phyloP scores from a whole-genome alignment of 2,329 filamentous ascomycete genomes.

The Neoscytalidium dimidiatum region DNA sequence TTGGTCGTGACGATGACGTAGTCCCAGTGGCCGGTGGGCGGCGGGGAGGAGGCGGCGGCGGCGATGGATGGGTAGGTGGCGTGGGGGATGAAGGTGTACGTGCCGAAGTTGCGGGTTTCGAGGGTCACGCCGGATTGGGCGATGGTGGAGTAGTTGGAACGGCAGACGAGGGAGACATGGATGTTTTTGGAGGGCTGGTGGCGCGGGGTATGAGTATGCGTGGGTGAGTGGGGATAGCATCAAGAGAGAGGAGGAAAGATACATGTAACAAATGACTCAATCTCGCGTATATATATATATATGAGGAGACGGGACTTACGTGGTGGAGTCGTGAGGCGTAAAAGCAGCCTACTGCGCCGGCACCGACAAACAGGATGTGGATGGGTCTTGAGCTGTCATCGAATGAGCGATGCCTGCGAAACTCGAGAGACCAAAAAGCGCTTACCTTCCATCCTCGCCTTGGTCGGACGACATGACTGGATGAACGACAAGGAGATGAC shows the following conservation, averaged over 20 bases:
- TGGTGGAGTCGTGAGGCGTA: conserved; percentile 69
- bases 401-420: neutral
- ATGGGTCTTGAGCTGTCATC: conserved; percentile 29
- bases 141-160: conserved; percentile 71
- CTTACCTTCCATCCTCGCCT: neutral
- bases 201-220: neutral
- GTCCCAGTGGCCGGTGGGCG: conserved; percentile 48
- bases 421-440: neutral
- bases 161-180: conserved; percentile 69
- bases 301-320: conserved; percentile 35
- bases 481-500: neutral
- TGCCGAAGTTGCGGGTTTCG: conserved; percentile 66
- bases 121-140: conserved; percentile 63
- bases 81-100: conserved; percentile 65
- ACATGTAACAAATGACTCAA: too few relatives aligned
- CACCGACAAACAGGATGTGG: conserved; percentile 67
- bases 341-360: conserved; percentile 72
- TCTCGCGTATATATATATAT: neutral
- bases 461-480: neutral
- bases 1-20: conserved; percentile 52
- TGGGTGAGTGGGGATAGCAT: too few relatives aligned
- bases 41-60: conserved; percentile 46
- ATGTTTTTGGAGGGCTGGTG: conserved; percentile 42
- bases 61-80: conserved; percentile 63
- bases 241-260: too few relatives aligned